A percentile compares a stretch with the other conserved stretches of the same genome.
These are phyloP conservation scores for Kurtzmaniella fragi DNA, from an alignment of 805 yeast genomes.

Conservation along the genomic window DNA sequence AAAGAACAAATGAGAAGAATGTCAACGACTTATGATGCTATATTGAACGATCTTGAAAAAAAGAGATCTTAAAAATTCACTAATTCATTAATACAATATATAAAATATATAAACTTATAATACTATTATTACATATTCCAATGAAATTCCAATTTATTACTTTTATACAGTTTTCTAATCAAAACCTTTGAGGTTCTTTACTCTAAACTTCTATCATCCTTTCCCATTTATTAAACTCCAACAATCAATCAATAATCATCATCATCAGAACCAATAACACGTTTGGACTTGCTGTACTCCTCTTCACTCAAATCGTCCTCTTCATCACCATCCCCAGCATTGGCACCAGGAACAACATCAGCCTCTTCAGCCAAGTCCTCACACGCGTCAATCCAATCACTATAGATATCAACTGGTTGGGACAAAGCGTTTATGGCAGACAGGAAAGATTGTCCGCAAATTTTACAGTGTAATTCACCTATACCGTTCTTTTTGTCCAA, in stretches of 20 bases:
- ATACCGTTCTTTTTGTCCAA: slow-evolving; percentile 81
- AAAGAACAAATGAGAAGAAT: background rate
- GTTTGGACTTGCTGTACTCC: slow-evolving; percentile 18
- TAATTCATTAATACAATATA: too few relatives aligned
- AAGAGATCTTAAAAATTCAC: slow-evolving; percentile 1
- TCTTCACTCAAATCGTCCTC: slow-evolving; percentile 30
- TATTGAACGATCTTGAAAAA: background rate
- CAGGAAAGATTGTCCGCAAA: slow-evolving; percentile 92
- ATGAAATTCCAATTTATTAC: slow-evolving; percentile 1
- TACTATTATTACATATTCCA: too few relatives aligned
- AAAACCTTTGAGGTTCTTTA: too few relatives aligned
- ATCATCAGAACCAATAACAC: slow-evolving; percentile 24
- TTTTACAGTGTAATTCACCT: slow-evolving; percentile 83
- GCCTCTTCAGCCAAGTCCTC: slow-evolving; percentile 77
- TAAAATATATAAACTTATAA: too few relatives aligned
- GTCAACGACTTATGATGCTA: background rate
- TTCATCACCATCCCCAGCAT: slow-evolving; percentile 16
- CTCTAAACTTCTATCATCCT: too few relatives aligned
- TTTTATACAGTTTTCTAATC: slow-evolving; percentile 5
- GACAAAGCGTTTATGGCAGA: slow-evolving; percentile 77
- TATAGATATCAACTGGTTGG: slow-evolving; percentile 91
- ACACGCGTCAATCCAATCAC: slow-evolving; percentile 98
- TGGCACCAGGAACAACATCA: slow-evolving; percentile 17
- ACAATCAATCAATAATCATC: slow-evolving; percentile 13
- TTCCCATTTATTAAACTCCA: too few relatives aligned